Conservation (phyloP, 2,329 filamentous ascomycete genomes). For the Colletotrichum trifolii region DNA sequence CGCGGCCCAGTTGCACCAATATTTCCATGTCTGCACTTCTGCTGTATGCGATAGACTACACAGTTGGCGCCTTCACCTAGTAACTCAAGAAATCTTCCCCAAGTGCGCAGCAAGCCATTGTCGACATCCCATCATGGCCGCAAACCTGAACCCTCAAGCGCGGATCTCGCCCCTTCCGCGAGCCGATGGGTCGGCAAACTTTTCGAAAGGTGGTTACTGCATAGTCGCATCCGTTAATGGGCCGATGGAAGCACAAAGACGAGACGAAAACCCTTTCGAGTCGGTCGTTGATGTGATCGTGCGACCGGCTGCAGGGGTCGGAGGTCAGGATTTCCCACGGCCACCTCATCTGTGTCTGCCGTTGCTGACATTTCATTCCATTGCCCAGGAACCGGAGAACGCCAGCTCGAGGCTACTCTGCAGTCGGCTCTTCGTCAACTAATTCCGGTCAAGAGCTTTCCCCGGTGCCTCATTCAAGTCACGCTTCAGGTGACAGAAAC, state of each 20-base stretch:
- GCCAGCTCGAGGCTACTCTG: constrained; percentile 83
- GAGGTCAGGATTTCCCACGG: constrained; percentile 64
- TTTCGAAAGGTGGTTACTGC: constrained; percentile 80
- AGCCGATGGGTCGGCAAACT: constrained; percentile 83
- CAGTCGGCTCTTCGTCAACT: constrained; percentile 79
- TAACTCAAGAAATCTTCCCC: too few species aligned
- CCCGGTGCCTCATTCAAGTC: constrained; percentile 81
- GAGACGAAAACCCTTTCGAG: constrained; percentile 93
- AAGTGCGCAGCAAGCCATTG: too few species aligned
- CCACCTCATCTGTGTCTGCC: constrained; percentile 22
- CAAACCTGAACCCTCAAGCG: constrained; percentile 58
- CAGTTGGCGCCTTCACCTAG: too few species aligned
- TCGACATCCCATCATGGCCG: constrained; percentile 29
- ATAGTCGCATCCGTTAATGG: constrained; percentile 91
- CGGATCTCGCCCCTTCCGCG: constrained; percentile 71
- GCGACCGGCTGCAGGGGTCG: constrained; percentile 85
- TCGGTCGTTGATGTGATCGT: constrained; percentile 91
- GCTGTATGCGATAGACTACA: too few species aligned
- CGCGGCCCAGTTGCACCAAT: background rate
- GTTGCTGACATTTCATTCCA: constrained; percentile 40
- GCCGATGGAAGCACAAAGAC: constrained; percentile 87
- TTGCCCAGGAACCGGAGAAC: constrained; percentile 73
- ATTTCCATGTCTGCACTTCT: too few species aligned
- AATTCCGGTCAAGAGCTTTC: constrained; percentile 79
- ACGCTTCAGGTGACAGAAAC: constrained; percentile 79